These are phyloP conservation scores for Panaeolus papilionaceus DNA, from an alignment of 768 basidiomycete genomes.

Conservation along the genomic window DNA sequence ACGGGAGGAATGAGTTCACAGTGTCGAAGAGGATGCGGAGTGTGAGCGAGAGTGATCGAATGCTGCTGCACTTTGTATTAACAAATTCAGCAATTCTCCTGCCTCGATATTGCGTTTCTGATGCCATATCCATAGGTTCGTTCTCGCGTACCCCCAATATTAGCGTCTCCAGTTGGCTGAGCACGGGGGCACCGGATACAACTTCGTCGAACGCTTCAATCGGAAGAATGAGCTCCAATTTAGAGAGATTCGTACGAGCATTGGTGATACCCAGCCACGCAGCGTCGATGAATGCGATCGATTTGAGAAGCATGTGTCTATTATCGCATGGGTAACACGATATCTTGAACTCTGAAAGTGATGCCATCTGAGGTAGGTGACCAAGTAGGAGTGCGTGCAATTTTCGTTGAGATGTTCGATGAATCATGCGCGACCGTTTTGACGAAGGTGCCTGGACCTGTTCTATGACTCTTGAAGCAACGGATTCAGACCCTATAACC, in stretches of 20 bases:
- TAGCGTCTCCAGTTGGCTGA: background rate
- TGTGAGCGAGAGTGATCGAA: background rate
- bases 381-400: background rate
- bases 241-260: background rate
- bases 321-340: background rate
- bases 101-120: background rate
- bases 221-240: background rate
- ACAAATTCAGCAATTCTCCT: background rate
- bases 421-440: background rate
- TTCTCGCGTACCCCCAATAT: background rate
- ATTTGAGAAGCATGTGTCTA: background rate
- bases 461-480: no score
- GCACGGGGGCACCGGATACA: background rate
- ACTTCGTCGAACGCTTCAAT: background rate
- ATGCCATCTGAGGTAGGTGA: background rate
- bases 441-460: no score
- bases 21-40: background rate
- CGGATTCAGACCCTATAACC: no score
- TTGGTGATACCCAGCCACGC: background rate
- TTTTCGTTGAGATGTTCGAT: background rate
- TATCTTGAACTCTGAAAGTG: background rate
- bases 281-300: background rate
- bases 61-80: background rate
- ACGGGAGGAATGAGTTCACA: background rate
- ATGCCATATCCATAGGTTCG: background rate